Base-by-base conservation (phyloP, 164 flowering plant species). In the Stephania cephalantha region DNA sequence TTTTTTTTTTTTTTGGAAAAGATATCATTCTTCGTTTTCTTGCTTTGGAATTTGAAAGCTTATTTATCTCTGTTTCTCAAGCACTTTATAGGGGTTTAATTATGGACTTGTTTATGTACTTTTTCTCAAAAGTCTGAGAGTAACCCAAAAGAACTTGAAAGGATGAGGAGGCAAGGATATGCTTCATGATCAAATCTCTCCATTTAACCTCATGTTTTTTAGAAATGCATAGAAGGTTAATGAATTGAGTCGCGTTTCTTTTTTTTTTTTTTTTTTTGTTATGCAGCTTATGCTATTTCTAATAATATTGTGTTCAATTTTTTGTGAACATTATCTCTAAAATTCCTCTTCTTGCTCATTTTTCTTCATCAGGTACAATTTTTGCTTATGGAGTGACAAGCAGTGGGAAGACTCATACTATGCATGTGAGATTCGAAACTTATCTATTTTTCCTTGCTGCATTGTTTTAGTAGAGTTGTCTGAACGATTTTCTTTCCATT, bases 311-410 rank as follows among this genome's bases (percentile, higher is more conserved):
- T 35, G 22, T 48, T 18, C 44, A 2, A 4, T 6, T 45, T 18
- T 45, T 6, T 11, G 50, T 13, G 65, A 69, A 29, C n/a, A 20
- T 6, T 25, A 25, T 7, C 18, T 46, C 17, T 11, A 50, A 50
- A 50, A 50, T 15, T 58, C 70, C 20, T 70, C 13, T 12, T 35
- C 18, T 35, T 25, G 17, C 31, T 44, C 45, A 1, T 76, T 22
- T 25, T 6, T 76, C 63, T 69, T 10, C 71, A 17, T 13, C 84
- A 91, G 98, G 98, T 58, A 93, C 98, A 48, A 87, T 93, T 31
- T 93, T 93, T 83, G 98, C 98, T 64, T 93, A 93, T 85, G 98
- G 98, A n/a, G 98, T 93, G 79, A 93, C 98, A 42, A 93, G 98
- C 83, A 93, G 98, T 77, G 98, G 98, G 80, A 93, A 93, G 85